These are phyloP conservation scores for Taphrina populina DNA, from an alignment of 1,139 yeast genomes.

Conservation along the genomic window DNA sequence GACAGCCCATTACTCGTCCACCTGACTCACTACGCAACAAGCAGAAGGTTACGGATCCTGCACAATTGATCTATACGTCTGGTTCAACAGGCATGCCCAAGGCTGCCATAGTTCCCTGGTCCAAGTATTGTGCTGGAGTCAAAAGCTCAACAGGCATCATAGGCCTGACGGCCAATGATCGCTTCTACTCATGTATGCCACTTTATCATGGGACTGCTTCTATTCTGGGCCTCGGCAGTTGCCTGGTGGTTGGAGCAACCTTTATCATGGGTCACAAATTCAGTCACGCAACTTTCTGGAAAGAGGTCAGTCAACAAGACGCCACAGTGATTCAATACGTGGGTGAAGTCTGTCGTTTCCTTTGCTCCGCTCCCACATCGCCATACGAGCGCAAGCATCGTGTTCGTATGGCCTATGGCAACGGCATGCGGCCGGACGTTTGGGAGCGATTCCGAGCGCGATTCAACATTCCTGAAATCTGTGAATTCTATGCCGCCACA, in stretches of 20 bases:
- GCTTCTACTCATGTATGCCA: constrained; percentile 90
- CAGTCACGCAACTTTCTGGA: constrained; percentile 85
- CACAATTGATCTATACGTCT: constrained; percentile 79
- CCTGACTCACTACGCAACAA: constrained; percentile 44
- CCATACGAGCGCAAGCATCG: constrained; percentile 67
- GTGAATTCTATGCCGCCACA: constrained; percentile 92
- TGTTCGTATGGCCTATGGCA: constrained; percentile 78
- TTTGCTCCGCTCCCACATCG: constrained; percentile 61
- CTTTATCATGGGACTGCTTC: constrained; percentile 88
- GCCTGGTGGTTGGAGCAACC: constrained; percentile 59
- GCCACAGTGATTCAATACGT: constrained; percentile 90
- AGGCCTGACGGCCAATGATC: constrained; percentile 56
- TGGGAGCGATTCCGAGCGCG: constrained; percentile 79
- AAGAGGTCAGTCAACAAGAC: constrained; percentile 67
- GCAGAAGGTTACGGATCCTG: constrained; percentile 50
- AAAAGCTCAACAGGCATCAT: constrained; percentile 70
- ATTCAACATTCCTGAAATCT: constrained; percentile 71
- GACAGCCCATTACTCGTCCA: constrained; percentile 11
- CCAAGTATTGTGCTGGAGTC: constrained; percentile 66
- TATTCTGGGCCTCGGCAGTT: constrained; percentile 56
- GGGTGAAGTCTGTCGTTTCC: constrained; percentile 91
- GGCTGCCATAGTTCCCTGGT: constrained; percentile 92
- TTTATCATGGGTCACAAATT: constrained; percentile 79
- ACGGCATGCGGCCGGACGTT: constrained; percentile 88
- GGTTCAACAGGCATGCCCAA: constrained; percentile 97